Conservation (phyloP, 805 yeast species). For the Candida palmyrensis region DNA sequence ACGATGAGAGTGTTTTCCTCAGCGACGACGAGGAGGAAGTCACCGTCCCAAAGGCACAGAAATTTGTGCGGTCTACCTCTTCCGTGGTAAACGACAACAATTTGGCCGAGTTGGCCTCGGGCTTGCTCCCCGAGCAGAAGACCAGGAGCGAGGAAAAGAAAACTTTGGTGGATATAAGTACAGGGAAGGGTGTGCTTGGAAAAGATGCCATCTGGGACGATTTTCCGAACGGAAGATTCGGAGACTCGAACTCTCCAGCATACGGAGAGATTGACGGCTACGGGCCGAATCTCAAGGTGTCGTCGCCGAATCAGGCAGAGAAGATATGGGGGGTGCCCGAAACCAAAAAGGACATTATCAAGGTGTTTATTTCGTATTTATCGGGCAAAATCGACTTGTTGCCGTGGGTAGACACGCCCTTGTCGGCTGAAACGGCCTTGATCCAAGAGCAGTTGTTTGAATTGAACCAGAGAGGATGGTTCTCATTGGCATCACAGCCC, state of each 20-base stretch:
- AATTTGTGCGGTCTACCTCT: slow-evolving; percentile 26
- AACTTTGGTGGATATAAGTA: slow-evolving; percentile 68
- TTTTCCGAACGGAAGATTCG: slow-evolving; percentile 92
- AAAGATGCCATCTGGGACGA: slow-evolving; percentile 97
- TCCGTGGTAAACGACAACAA: slow-evolving; percentile 39
- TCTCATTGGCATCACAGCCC: slow-evolving; percentile 95
- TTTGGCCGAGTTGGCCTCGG: slow-evolving; percentile 15
- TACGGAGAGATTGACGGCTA: slow-evolving; percentile 98
- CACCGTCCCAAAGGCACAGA: slow-evolving; percentile 5
- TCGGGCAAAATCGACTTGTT: slow-evolving; percentile 69
- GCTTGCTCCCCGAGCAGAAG: slow-evolving; percentile 18
- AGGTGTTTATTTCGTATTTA: slow-evolving; percentile 66
- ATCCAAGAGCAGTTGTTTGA: slow-evolving; percentile 88
- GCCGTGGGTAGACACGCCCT: slow-evolving; percentile 89
- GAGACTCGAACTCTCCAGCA: slow-evolving; percentile 94
- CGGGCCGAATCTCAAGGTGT: slow-evolving; percentile 83
- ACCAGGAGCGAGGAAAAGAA: slow-evolving; percentile 36
- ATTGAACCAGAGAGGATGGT: slow-evolving; percentile 67
- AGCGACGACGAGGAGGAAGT: slow-evolving; percentile 26
- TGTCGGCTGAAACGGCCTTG: slow-evolving; percentile 84
- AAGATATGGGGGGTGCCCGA: slow-evolving; percentile 80
- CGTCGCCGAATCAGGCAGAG: slow-evolving; percentile 55
- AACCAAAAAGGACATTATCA: slow-evolving; percentile 52
- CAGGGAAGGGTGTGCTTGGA: slow-evolving; percentile 80
- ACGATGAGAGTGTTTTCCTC: slow-evolving; percentile 24